Evolutionary conservation across 1,284 basidiomycete species (phyloP), one percentile per base, ranked within the genome.

Genomic region (Cutaneotrichosporon dermatis): DNA sequence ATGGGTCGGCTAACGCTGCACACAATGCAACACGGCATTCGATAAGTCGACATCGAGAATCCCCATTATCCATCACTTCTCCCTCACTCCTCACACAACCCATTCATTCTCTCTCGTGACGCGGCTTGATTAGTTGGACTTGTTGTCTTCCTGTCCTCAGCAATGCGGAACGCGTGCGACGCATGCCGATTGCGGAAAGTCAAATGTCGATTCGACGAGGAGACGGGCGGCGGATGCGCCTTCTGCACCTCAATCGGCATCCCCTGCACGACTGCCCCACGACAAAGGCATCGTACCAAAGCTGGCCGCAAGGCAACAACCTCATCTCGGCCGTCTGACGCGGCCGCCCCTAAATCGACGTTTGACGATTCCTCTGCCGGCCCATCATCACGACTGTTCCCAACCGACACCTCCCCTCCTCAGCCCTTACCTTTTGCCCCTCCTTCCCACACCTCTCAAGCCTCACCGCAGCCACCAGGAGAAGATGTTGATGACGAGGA

Each of bases 211-310:
- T 39, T 12, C 46, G 10, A 16, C 4, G 42, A 36, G 42, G 34
- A 15, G 9, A 33, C 15, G 13, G n/a, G 9, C 42, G 6, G 6
- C 7, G 15, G 52, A 0, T 60, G 59, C 13, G 45, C 12, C 9
- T 60, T 56, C 51, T 60, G 59, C 36, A 36, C 55, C 4, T 60
- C 59, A 4, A 52, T 60, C 45, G 54, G 55, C 34, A 56, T 60
- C 10, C 16, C 50, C 7, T 60, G 59, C 36, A 34, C 34, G 10
- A 55, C 49, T 13, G 39, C 54, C 1, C 34, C 45, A 7, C 54
- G 59, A 4, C 58, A 60, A 34, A 54, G 59, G 1, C 54, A 49
- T 7, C 50, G 59, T 6, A 42, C 48, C 16, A 59, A 54, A 43
- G 41, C 40, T n/a, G 44, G 57, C 4, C 35, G 39, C 5, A 55